Evolutionary conservation across 2,329 filamentous ascomycete genomes (phyloP).

Genomic region (Magnaporthiopsis poae): DNA sequence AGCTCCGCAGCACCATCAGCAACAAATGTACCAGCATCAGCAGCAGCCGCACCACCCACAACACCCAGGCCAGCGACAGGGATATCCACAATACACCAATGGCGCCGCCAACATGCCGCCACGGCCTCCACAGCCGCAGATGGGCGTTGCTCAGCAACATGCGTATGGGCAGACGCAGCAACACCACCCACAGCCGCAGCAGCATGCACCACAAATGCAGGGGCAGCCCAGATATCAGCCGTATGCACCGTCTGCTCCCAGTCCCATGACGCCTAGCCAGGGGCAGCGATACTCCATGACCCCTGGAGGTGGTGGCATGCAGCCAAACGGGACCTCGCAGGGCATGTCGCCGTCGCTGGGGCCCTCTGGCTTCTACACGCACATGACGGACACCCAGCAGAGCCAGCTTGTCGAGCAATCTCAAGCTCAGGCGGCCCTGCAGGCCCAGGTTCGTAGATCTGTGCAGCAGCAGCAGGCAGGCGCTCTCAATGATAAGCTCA

Average conservation of each 20-base stretch:
- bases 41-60: constrained; percentile 6
- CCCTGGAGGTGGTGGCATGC: constrained; percentile 1
- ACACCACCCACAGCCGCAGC: constrained; percentile 6
- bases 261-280: constrained; percentile 2
- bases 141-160: constrained; percentile 3
- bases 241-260: constrained; percentile 1
- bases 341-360: constrained; percentile 2
- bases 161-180: constrained; percentile 4
- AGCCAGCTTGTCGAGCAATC: constrained; percentile 22
- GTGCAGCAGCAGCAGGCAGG: constrained; percentile 22
- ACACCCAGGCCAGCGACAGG: constrained; percentile 1
- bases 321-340: constrained; percentile 1
- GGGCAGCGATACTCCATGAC: constrained; percentile 1
- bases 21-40: constrained; percentile 23
- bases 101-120: constrained; percentile 21
- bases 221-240: constrained; percentile 2
- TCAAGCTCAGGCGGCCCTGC: not conserved
- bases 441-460: constrained; percentile 7
- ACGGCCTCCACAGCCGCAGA: constrained; percentile 18
- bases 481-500: constrained; percentile 31
- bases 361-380: constrained; percentile 5
- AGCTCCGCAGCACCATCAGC: constrained; percentile 17
- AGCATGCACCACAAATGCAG: not conserved
- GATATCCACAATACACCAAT: constrained; percentile 25
- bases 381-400: constrained; percentile 11